These are phyloP conservation scores for Rosa lucieae DNA, from an alignment of 306 rosid species.

Conservation along the genomic window DNA sequence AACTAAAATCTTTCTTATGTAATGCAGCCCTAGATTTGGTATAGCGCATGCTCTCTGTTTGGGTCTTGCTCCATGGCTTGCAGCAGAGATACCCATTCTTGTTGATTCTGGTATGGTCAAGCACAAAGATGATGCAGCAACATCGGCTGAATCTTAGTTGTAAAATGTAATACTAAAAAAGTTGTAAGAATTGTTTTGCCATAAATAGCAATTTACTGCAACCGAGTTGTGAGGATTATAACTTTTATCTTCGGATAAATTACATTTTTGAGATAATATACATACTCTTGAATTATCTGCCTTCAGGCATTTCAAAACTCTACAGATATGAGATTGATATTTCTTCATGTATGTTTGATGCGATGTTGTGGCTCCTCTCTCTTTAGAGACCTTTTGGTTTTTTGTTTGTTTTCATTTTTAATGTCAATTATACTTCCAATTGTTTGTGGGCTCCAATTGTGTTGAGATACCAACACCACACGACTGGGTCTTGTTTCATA, in stretches of 20 bases:
- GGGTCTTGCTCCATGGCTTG: slow-evolving; percentile 99
- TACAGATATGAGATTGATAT: slow-evolving; percentile 3
- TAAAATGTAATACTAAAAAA: slow-evolving; percentile 14
- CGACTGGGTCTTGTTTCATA: not conserved
- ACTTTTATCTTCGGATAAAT: slow-evolving; percentile 27
- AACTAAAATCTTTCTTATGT: slow-evolving; percentile 16
- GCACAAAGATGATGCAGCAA: slow-evolving; percentile 89
- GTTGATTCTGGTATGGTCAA: slow-evolving; percentile 99
- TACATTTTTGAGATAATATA: slow-evolving; percentile 22
- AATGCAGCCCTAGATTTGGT: slow-evolving; percentile 94
- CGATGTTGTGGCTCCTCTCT: not conserved
- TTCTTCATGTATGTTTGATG: not conserved
- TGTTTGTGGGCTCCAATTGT: not conserved
- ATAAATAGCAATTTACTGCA: slow-evolving; percentile 34
- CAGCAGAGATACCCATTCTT: slow-evolving; percentile 93
- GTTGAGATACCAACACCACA: too few species aligned
- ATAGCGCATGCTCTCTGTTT: slow-evolving; percentile 96
- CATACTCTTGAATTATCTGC: slow-evolving; percentile 5
- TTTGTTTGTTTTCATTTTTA: not conserved
- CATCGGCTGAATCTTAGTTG: slow-evolving; percentile 71
- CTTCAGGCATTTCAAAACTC: not conserved
- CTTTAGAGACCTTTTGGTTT: not conserved
- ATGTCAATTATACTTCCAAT: not conserved
- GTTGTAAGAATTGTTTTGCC: slow-evolving; percentile 44
- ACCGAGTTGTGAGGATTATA: slow-evolving; percentile 13